Evolutionary conservation across 1,139 yeast species (phyloP).

Genomic region (Kluyveromyces marxianus): DNA sequence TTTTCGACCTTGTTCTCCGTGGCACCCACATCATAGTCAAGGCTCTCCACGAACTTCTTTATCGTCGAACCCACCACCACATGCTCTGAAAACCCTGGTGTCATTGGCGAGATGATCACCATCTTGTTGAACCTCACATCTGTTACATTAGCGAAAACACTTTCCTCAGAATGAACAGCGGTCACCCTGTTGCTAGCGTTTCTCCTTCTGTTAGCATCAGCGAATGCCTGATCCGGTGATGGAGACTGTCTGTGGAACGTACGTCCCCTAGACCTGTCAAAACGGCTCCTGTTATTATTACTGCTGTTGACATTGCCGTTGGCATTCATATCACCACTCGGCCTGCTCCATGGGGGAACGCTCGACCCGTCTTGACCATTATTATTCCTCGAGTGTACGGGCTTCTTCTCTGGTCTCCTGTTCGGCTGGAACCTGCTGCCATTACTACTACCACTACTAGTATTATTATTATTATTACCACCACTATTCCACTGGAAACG

Average conservation of each 20-base stretch:
- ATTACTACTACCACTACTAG: background rate
- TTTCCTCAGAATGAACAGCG: constrained; percentile 32
- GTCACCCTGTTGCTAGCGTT: constrained; percentile 26
- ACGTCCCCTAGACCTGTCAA: no score
- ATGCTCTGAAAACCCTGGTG: constrained; percentile 35
- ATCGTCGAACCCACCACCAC: constrained; percentile 38
- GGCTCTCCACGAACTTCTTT: constrained; percentile 35
- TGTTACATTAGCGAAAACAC: constrained; percentile 43
- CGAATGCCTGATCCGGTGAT: background rate
- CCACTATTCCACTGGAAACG: background rate
- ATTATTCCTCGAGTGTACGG: background rate
- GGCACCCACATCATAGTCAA: constrained; percentile 15
- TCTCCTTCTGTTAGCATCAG: constrained; percentile 26
- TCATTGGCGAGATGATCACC: constrained; percentile 42
- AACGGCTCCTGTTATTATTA: no score
- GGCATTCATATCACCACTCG: no score
- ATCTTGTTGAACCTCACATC: constrained; percentile 46
- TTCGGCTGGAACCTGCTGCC: background rate
- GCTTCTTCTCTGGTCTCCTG: background rate
- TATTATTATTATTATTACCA: background rate
- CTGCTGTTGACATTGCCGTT: no score
- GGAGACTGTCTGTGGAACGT: background rate
- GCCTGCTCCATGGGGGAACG: no score
- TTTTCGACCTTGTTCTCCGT: constrained; percentile 4
- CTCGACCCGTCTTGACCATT: background rate